Percentiles rank a stretch among this genome's conserved stretches.
phyloP scores from a whole-genome alignment of 2,329 filamentous ascomycete species.

The Ceratocystis diversiconidia region DNA sequence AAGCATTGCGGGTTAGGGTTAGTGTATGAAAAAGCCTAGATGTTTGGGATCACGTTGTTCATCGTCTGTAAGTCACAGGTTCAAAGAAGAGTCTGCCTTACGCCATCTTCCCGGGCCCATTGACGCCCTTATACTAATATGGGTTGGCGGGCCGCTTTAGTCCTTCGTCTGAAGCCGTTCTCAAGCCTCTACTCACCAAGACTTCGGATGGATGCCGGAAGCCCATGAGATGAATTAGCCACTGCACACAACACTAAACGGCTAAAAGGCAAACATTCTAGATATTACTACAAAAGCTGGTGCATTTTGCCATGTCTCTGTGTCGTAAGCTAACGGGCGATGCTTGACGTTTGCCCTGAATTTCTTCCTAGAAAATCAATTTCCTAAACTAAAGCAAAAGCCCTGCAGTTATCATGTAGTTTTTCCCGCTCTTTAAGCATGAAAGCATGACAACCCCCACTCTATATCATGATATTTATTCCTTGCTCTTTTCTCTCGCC shows the following conservation, averaged over 20 bases:
- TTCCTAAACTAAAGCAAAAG: background rate
- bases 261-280: no score
- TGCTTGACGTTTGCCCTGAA: background rate
- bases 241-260: no score
- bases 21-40: background rate
- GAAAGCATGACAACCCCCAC: background rate
- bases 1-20: background rate
- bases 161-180: background rate
- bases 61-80: no score
- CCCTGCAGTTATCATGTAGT: background rate
- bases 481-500: slow-evolving; percentile 5
- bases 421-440: background rate
- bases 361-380: background rate
- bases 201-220: background rate
- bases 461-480: background rate
- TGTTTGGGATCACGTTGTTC: no score
- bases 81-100: no score
- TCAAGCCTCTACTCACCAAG: background rate
- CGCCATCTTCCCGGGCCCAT: background rate
- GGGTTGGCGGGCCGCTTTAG: background rate
- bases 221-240: background rate
- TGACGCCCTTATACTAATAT: background rate
- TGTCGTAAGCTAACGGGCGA: no score
- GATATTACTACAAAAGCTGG: no score
- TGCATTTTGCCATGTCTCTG: no score